Evolutionary conservation across 1,284 basidiomycete species (phyloP).

Genomic region (Cutaneotrichosporon sp.): DNA sequence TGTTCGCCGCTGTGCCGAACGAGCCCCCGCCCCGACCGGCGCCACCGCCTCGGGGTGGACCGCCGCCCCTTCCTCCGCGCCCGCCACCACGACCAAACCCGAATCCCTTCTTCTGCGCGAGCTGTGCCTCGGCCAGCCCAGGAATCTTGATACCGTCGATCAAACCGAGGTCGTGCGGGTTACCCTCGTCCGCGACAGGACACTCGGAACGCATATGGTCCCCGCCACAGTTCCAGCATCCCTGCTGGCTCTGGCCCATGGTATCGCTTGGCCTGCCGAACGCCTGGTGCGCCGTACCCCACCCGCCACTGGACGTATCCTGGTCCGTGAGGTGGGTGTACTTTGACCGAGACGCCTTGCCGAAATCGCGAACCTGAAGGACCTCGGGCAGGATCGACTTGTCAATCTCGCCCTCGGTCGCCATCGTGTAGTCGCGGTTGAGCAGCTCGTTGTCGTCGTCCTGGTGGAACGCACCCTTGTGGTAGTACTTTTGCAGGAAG

Average conservation of each 20-base stretch:
- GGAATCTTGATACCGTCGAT: conserved; percentile 24
- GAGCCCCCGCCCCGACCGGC: neutral
- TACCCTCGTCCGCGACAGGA: conserved; percentile 27
- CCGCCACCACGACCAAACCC: conserved; percentile 5
- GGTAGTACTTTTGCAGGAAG: conserved; percentile 98
- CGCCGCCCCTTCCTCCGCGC: neutral
- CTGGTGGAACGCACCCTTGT: conserved; percentile 98
- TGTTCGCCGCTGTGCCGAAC: conserved; percentile 11
- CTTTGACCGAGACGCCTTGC: conserved; percentile 53
- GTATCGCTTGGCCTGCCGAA: conserved; percentile 52
- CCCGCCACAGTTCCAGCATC: conserved; percentile 79
- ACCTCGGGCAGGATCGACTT: conserved; percentile 81
- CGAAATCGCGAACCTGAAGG: conserved; percentile 97
- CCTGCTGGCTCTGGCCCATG: conserved; percentile 53
- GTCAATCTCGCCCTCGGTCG: conserved; percentile 79
- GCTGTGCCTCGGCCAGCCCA: conserved; percentile 3
- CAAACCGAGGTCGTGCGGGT: conserved; percentile 29
- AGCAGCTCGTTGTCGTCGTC: conserved; percentile 88
- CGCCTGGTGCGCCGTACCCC: conserved; percentile 58
- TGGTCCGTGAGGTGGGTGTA: conserved; percentile 94
- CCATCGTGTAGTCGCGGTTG: conserved; percentile 80
- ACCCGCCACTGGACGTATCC: conserved; percentile 79
- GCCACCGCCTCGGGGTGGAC: neutral
- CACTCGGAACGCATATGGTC: conserved; percentile 71
- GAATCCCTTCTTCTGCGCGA: neutral